Base-by-base conservation (phyloP, 129 eudicot genomes). In the Apium graveolens region DNA sequence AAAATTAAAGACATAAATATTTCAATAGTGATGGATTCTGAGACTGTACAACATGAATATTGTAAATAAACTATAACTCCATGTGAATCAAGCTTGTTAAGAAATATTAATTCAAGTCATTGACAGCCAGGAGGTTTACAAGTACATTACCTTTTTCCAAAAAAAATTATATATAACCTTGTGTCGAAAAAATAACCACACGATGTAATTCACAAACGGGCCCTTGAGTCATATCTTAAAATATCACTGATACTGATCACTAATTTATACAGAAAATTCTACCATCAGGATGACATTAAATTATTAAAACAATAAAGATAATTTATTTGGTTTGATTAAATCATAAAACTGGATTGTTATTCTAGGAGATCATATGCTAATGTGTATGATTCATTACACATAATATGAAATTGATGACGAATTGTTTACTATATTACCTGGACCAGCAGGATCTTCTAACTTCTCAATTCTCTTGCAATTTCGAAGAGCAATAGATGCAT, bases 401-500 rank as follows among this genome's bases (percentile, higher is more conserved):
- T 57, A 71, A 10, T 11, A 38, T 29, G 17, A 21, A 41, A 11
- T 21, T 20, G 13, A 3, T 13, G 41, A 44, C 4, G 14, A 80
- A 53, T 21, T 21, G 76, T 41, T 29, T 41, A 70, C 32, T 21
- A 43, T 6, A 71, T 80, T 70, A 96, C 99, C 99, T 82, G 99
- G 99, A 65, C 89, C 89, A 76, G 93, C 85, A 29, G 95, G 97
- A 73, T 96, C 99, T 42, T 96, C 99, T 74, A 96, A 76, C 82
- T 96, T 92, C 88, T 96, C 99, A 42, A 96, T 96, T 78, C 97
- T 89, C 87, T 96, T 96, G 87, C 99, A 96, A 82, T 96, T 96
- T 79, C 99, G 86, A 79, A 96, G 97, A 78, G 97, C 97, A 76
- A 96, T 83, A 35, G 97, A 86, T 37, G 99, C 88, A 76, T 96